phyloP scores from a whole-genome alignment of 1,139 yeast genomes.

The Yamadazyma friedrichii region DNA sequence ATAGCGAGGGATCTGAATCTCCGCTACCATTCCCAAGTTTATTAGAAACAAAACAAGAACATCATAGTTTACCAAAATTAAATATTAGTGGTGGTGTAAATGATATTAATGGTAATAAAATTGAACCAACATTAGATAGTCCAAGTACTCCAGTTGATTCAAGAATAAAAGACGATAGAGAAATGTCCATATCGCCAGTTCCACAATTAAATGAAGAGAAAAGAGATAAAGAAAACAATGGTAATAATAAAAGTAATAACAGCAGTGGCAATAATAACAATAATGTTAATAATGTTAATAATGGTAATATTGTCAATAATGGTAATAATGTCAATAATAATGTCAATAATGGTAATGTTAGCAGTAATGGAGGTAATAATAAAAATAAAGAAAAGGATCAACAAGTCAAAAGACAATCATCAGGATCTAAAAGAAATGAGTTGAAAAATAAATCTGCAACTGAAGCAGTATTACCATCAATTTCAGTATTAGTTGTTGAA shows the following conservation, averaged over 20 bases:
- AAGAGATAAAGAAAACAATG: not conserved
- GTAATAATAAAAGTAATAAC: not conserved
- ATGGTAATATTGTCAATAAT: not conserved
- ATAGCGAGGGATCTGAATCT: conserved; percentile 9
- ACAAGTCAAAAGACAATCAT: conserved; percentile 12
- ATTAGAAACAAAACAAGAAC: not conserved
- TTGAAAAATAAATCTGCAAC: conserved; percentile 13
- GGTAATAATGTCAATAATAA: not conserved
- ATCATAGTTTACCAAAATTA: conserved; percentile 10
- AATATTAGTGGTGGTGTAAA: too few relatives aligned
- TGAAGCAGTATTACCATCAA: conserved; percentile 61
- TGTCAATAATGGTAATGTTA: not conserved
- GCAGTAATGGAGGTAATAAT: not conserved
- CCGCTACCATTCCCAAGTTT: conserved; percentile 11
- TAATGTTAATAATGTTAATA: not conserved
- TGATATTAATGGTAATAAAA: conserved; percentile 8
- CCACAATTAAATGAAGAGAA: not conserved
- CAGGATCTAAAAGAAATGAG: conserved; percentile 13
- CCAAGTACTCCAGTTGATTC: conserved; percentile 3
- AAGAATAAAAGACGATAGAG: not conserved
- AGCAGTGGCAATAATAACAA: not conserved
- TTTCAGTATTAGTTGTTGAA: conserved; percentile 89
- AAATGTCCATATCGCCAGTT: not conserved
- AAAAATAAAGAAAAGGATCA: not conserved
- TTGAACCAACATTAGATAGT: conserved; percentile 6